phyloP scores from a whole-genome alignment of 257 asterid species.

The Datura wrightii region DNA sequence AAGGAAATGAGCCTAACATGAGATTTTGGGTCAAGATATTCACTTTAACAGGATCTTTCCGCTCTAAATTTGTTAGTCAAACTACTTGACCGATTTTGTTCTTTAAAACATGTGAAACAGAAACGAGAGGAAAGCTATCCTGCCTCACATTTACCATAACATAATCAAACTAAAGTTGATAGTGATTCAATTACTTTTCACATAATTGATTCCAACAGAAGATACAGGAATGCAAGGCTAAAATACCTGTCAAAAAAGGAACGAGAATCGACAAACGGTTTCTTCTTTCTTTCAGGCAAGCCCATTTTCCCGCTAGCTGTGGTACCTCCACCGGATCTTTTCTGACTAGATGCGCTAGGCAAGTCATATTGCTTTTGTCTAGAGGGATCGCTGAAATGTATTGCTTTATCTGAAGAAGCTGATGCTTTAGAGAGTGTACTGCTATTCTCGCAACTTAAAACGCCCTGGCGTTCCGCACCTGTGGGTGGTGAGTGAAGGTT shows the following conservation, averaged over 20 bases:
- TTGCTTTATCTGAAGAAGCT: conserved; percentile 47
- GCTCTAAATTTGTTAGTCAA: background rate
- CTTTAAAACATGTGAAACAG: background rate
- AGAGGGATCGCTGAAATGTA: conserved; percentile 36
- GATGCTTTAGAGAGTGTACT: conserved; percentile 45
- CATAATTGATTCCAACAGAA: conserved; percentile 18
- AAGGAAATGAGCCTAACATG: conserved; percentile 11
- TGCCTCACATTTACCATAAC: conserved; percentile 10
- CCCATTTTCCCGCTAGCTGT: conserved; percentile 44
- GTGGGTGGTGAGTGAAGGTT: conserved; percentile 41
- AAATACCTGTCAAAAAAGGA: conserved; percentile 76
- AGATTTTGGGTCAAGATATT: background rate
- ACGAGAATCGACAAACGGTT: conserved; percentile 49
- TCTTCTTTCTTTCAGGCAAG: conserved; percentile 58
- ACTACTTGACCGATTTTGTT: background rate
- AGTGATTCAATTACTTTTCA: conserved; percentile 24
- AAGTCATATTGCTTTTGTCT: conserved; percentile 42
- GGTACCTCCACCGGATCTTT: conserved; percentile 40
- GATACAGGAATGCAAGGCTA: conserved; percentile 25
- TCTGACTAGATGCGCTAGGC: conserved; percentile 40
- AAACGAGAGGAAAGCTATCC: conserved; percentile 1
- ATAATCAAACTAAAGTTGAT: background rate
- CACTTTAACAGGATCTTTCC: background rate
- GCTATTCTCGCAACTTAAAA: conserved; percentile 44
- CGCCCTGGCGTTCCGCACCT: conserved; percentile 47